Base-by-base conservation (phyloP, 169 alveolate genomes). In the Plasmodium falciparum region DNA sequence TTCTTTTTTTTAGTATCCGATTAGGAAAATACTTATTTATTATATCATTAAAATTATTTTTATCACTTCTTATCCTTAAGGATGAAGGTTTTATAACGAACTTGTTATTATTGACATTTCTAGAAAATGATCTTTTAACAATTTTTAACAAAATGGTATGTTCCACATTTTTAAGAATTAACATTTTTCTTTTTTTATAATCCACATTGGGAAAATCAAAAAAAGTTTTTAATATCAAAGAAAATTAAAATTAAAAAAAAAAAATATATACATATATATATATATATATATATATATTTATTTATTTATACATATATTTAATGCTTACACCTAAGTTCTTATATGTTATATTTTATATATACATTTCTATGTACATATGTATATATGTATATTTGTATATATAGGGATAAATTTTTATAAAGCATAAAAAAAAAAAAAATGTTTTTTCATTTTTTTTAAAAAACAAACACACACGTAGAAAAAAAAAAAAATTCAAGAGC, bases 1-100 rank as follows among this genome's bases (percentile, higher is more conserved):
- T 45, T 15, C 33, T 43, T 33, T 43, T 78, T 78, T 70, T 52
- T 45, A 78, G 47, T 22, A 66, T 26, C 13, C 72, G 22, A 67
- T 78, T 78, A 5, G 90, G 90, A 13, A 52, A 78, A 49, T 78
- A 78, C 47, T 56, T 78, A 66, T 56, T 62, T 52, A 78, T 78
- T 52, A 78, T 78, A 54, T 78, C 90, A 67, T 78, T 78, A 59
- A 78, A 78, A 45, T 78, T 78, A 9, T 59, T 50, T 54, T 78
- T 78, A 49, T 66, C 78, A 52, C 90, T 69, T 20, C 39, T 54
- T 47, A 78, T 24, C 50, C 90, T 65, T 22, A 78, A 11, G 9
- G 74, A 58, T 45, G 90, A 78, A 6, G 90, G 90, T 26, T 78
- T 78, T 71, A 78, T n/a, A 8, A 33, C 45, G 45, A 33, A 33